Base-by-base conservation (phyloP, 176 grass and related monocot species). In the Eremochloa ophiuroides region DNA sequence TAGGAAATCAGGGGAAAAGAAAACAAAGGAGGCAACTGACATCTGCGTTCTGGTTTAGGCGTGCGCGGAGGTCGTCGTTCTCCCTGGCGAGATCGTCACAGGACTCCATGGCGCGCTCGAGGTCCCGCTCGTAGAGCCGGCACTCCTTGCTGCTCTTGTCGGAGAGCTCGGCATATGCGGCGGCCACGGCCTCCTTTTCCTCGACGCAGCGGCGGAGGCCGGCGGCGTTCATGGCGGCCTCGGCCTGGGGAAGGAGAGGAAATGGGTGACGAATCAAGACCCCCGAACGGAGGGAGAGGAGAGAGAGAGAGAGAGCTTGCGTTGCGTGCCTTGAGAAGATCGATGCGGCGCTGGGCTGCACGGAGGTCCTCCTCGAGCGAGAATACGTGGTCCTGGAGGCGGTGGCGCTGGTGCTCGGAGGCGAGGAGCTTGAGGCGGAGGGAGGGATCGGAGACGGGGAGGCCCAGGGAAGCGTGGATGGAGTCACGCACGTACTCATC, bases 51-150 rank as follows among this genome's bases (percentile, higher is more conserved):
- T 90, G 83, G 8, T 79, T 3, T 31, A 85, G 74, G 25, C 79
- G 78, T 38, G 75, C 51, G 12, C 88, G 86, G 4, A 98, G 30
- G 4, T 98, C 86, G 1, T 89, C 93, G 47, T 93, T 93, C 84
- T 95, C 95, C 82, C 67, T 86, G 63, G 86, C 90, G 26, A 94
- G 80, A 0, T 98, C 90, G 62, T 98, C 95, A 33, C 87, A 92
- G 12, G 95, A 89, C 71, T 95, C 95, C 92, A 95, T 93, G 66
- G 86, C 73, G 38, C 86, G 89, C 76, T 98, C 90, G 12, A 93
- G 90, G 69, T 98, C 95, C 2, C 90, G 92, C 86, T 98, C 95
- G 81, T 89, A 95, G 64, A 98, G 90, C 5, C 81, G n/a, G 82
- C 90, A 93, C 78, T 98, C 92, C 72, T 87, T 93, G 31, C 75